A percentile compares a stretch with the other conserved stretches of the same genome.
Evolutionary conservation across 352 stramenopile genomes (phyloP).

Genomic region (Globisporangium parvum): DNA sequence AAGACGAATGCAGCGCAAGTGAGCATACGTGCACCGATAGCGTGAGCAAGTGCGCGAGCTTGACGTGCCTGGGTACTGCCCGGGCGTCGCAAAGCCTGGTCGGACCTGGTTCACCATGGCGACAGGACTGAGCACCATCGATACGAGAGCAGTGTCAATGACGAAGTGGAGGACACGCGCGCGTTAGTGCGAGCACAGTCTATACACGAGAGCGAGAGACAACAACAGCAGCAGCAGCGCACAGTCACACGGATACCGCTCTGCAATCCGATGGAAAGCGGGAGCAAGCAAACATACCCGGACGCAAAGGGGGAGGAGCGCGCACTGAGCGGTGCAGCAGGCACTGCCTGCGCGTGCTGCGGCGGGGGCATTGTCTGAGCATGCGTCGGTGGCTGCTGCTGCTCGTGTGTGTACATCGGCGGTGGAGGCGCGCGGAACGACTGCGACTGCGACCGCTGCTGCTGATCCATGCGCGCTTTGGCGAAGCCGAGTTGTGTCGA

Average conservation of each 20-base stretch:
- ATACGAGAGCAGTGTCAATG: too few species aligned
- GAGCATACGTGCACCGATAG: not conserved
- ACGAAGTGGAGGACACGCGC: not conserved
- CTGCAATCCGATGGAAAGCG: not conserved
- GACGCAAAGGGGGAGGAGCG: constrained; percentile 9
- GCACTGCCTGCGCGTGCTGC: not conserved
- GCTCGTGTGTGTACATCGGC: too few species aligned
- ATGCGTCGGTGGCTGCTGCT: too few species aligned
- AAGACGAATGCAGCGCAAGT: not conserved
- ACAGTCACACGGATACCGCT: not conserved
- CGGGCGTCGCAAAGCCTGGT: constrained; percentile 12
- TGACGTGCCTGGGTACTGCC: constrained; percentile 19
- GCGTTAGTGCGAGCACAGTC: not conserved
- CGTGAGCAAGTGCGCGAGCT: not conserved
- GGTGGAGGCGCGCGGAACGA: too few species aligned
- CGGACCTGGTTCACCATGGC: constrained; percentile 27
- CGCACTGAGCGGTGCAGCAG: constrained; percentile 5
- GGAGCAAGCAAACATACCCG: not conserved
- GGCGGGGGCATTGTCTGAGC: not conserved
- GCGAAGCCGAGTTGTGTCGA: too few species aligned
- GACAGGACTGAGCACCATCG: constrained; percentile 14
- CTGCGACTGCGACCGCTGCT: too few species aligned
- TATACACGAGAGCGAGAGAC: not conserved
- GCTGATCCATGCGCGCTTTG: too few species aligned
- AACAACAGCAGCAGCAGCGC: not conserved